These are phyloP conservation scores for Heliophila coronopifolia DNA, from an alignment of 441 rosid genomes.

Conservation along the genomic window DNA sequence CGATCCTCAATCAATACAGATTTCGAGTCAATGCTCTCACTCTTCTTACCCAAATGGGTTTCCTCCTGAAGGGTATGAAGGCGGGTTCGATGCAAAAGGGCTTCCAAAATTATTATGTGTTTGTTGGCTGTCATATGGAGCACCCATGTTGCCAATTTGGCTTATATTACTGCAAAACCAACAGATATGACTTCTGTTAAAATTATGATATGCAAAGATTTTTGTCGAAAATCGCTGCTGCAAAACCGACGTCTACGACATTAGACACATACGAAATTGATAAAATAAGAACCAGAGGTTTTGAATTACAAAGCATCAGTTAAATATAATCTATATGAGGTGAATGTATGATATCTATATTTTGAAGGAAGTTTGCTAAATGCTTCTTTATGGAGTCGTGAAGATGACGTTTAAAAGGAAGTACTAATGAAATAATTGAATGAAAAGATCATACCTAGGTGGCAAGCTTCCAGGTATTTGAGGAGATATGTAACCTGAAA, in stretches of 20 bases:
- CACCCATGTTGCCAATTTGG: slow-evolving; percentile 12
- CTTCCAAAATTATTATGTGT: slow-evolving; percentile 13
- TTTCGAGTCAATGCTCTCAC: neutral
- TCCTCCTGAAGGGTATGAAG: slow-evolving; percentile 26
- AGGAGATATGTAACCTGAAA: slow-evolving; percentile 25
- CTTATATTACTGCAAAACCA: slow-evolving; percentile 13
- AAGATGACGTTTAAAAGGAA: neutral
- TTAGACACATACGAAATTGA: too few species aligned
- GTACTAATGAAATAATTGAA: neutral
- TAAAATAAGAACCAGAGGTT: too few species aligned
- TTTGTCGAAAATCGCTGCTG: too few species aligned
- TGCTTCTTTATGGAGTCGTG: neutral
- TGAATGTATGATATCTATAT: too few species aligned
- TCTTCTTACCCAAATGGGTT: slow-evolving; percentile 30
- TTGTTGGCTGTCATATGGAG: slow-evolving; percentile 20
- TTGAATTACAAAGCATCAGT: too few species aligned
- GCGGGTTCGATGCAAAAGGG: slow-evolving; percentile 9
- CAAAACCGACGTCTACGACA: neutral
- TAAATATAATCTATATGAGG: too few species aligned
- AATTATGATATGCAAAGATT: too few species aligned
- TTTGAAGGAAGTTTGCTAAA: too few species aligned
- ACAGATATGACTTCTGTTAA: too few species aligned
- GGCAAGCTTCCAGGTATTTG: slow-evolving; percentile 28
- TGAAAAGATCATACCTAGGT: slow-evolving; percentile 15
- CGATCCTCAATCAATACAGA: slow-evolving; percentile 4